Base-by-base conservation (phyloP, 805 yeast species). In the Candida pseudofarinosa region DNA sequence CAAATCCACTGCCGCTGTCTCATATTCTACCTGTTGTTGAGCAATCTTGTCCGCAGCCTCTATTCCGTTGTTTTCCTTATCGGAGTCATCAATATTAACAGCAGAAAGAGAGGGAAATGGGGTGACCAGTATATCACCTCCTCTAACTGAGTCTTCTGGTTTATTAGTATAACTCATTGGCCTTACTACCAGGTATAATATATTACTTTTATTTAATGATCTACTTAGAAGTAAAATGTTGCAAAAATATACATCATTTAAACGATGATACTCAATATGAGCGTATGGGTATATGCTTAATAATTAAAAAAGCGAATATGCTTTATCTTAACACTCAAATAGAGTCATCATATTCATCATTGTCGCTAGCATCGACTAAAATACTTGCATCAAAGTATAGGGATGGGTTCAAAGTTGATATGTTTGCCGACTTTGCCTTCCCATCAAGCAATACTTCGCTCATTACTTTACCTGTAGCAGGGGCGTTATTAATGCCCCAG, bases 401-500 rank as follows among this genome's bases (percentile, higher is more conserved):
- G 37, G 85, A 76, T 14, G 99, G 99, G 59, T 88, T 95, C 41
- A 93, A 73, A 4, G 90, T 85, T 26, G 83, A 74, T 20, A 90
- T 79, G 58, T 85, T 88, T 19, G 96, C 93, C 45, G 88, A 78
- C 31, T 65, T 72, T 6, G 85, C 84, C 50, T 78, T 80, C 10
- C 97, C 98, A 39, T 91, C 97, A 36, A 91, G 62, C 37, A 91
- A 62, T 42, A 91, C 56, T 65, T 91, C 98, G 49, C 96, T 81
- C 82, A 91, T 76, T 32, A 93, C 75, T 57, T 88, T 81, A n/a
- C 99, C 99, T 0, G 97, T 90, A 3, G 86, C 97, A 1, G 97
- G 97, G 0, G 97, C 97, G 63, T 93, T 91, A 67, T 91, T 93
- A 49, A 91, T 93, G 17, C 99, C 99, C 99, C 99, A 91, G 66